These are phyloP conservation scores for Petunia secreta DNA, from an alignment of 257 asterid genomes.

Conservation along the genomic window DNA sequence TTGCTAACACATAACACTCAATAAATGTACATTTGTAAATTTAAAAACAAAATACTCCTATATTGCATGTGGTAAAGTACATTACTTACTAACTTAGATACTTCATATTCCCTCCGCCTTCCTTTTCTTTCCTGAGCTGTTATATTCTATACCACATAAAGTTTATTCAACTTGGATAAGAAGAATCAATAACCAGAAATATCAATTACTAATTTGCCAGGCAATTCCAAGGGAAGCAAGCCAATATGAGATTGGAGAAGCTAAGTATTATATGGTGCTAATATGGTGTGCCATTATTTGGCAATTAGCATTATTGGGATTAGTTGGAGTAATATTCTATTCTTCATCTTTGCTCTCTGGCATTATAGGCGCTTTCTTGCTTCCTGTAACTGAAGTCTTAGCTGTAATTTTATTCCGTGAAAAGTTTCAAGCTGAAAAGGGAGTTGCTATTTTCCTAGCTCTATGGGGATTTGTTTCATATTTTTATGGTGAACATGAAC, in stretches of 20 bases:
- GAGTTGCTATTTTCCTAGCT: slow-evolving; percentile 16
- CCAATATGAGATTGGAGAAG: background rate
- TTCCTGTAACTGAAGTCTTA: slow-evolving; percentile 6
- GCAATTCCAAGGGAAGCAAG: slow-evolving; percentile 18
- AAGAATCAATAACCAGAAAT: background rate
- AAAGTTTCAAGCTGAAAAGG: slow-evolving; percentile 14
- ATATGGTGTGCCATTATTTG: background rate
- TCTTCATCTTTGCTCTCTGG: slow-evolving; percentile 22
- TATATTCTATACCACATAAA: background rate
- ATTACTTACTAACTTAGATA: no score
- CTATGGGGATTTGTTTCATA: slow-evolving; percentile 35
- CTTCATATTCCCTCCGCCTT: background rate
- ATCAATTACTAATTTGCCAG: background rate
- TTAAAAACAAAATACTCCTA: no score
- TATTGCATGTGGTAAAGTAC: no score
- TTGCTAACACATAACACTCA: no score
- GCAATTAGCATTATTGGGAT: background rate
- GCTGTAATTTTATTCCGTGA: slow-evolving; percentile 14
- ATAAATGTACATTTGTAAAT: no score
- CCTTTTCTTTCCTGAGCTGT: background rate
- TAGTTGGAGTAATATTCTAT: background rate
- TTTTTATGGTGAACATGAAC: slow-evolving; percentile 25
- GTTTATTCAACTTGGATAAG: slow-evolving; percentile 17
- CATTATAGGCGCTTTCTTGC: background rate
- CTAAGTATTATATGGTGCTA: slow-evolving; percentile 1